These are phyloP conservation scores for Heterobasidion parviporum DNA, from an alignment of 1,284 basidiomycete genomes.

Conservation along the genomic window DNA sequence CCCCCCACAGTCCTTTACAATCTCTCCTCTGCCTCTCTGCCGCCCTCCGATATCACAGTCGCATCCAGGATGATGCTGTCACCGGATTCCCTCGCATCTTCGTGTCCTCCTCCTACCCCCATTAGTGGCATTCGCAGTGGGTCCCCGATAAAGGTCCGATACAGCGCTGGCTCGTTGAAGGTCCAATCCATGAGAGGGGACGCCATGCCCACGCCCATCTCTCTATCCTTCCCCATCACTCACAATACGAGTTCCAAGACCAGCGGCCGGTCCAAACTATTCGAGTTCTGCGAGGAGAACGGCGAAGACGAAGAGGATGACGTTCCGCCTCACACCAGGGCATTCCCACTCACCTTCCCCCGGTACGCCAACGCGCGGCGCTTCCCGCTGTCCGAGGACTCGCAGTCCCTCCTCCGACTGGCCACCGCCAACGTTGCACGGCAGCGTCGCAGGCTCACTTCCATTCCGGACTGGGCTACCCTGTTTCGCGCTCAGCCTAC, in stretches of 20 bases:
- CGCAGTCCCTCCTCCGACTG: neutral
- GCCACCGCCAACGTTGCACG: neutral
- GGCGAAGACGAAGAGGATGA: neutral
- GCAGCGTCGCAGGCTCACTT: neutral
- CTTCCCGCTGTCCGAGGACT: neutral
- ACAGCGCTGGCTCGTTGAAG: neutral
- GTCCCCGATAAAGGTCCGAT: neutral
- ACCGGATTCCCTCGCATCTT: neutral
- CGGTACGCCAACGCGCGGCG: neutral
- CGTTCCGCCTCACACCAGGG: neutral
- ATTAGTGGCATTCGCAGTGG: neutral
- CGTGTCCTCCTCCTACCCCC: neutral
- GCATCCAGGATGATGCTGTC: neutral
- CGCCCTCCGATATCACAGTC: neutral
- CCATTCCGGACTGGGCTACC: conserved; percentile 12
- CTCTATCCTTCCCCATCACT: neutral
- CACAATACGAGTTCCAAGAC: neutral
- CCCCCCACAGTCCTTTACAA: neutral
- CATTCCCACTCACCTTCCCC: neutral
- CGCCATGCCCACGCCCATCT: neutral
- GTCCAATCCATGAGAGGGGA: neutral
- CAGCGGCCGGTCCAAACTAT: neutral
- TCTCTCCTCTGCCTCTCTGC: neutral
- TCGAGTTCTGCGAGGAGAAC: neutral
- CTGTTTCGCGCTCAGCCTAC: neutral